phyloP scores from a whole-genome alignment of 768 basidiomycete species.

The Hypholoma sublateritium region DNA sequence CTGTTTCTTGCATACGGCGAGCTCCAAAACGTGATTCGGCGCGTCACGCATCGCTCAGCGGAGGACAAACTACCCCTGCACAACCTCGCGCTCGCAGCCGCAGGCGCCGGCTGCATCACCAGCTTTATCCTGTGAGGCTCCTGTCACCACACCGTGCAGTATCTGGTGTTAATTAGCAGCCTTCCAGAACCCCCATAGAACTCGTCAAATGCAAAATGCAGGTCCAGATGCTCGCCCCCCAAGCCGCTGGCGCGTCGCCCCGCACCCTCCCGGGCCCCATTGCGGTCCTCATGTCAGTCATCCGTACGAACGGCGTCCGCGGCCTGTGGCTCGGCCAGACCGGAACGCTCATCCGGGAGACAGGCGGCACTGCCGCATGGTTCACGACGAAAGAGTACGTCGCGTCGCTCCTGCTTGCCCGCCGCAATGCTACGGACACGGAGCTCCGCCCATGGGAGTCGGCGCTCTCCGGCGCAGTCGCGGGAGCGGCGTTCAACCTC shows the following conservation, averaged over 20 bases:
- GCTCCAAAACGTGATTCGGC: slow-evolving; percentile 62
- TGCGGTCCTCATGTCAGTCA: slow-evolving; percentile 25
- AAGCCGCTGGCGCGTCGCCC: slow-evolving; percentile 10
- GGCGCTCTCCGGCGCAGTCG: slow-evolving; percentile 74
- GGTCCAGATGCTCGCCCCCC: slow-evolving; percentile 30
- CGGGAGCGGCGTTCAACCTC: slow-evolving; percentile 78
- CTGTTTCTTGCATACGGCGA: slow-evolving; percentile 88
- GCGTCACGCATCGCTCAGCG: slow-evolving; percentile 29
- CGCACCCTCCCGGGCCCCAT: slow-evolving; percentile 27
- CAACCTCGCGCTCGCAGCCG: slow-evolving; percentile 81
- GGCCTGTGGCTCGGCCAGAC: slow-evolving; percentile 28
- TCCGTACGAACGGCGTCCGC: slow-evolving; percentile 24
- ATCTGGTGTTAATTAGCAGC: slow-evolving; percentile 65
- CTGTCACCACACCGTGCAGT: background rate
- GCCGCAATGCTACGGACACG: slow-evolving; percentile 28
- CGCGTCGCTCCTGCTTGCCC: slow-evolving; percentile 58
- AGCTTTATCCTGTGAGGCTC: slow-evolving; percentile 82
- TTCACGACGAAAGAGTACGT: slow-evolving; percentile 83
- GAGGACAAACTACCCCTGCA: slow-evolving; percentile 56
- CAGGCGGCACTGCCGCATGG: slow-evolving; percentile 85
- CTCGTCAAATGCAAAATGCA: slow-evolving; percentile 40
- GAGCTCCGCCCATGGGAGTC: slow-evolving; percentile 69
- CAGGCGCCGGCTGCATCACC: slow-evolving; percentile 80
- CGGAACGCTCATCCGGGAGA: slow-evolving; percentile 85
- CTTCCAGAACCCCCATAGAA: slow-evolving; percentile 34